Base-by-base conservation (phyloP, 202 grass and related monocot species). In the Zoysia matrella region DNA sequence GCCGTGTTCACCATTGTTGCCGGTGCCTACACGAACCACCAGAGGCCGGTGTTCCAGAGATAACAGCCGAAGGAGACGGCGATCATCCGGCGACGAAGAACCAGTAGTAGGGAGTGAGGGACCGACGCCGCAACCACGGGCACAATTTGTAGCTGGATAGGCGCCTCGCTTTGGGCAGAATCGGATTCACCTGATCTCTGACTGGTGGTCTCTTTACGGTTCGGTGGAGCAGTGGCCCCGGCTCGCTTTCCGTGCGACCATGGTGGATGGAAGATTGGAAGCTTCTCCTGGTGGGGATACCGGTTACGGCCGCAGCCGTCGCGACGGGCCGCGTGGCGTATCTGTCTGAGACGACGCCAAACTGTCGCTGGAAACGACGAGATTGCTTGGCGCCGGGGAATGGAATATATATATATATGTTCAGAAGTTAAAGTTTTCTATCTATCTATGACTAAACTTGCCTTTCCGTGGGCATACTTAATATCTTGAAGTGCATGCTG, bases 101-200 rank as follows among this genome's bases (percentile, higher is more conserved):
- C 30, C 36, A 45, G n/a, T 39, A 13, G 49, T 4, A 40, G 52
- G 11, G 3, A 52, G 78, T 47, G 30, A 60, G 56, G 63, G 42
- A 22, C 3, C 8, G 75, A 8, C 55, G 13, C 70, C 14, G 52
- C 58, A 14, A 39, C 63, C 77, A 72, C 66, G 60, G 72, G 39
- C 65, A 69, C 76, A 58, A 84, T 93, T 95, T 98, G 85, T 95
- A 98, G 88, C 52, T 71, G 86, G 57, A 81, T 56, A 60, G 47
- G 45, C 54, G 47, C 67, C 85, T 91, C 60, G 64, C 69, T 77
- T 69, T 81, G 69, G 76, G 58, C 46, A 79, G 95, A 91, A 93
- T 95, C 91, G 70, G 86, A 91, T 93, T 91, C 95, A 93, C 87
- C 88, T 94, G 53, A 57, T 47, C 86, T 51, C 84, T 79, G 74